Percentiles rank a stretch among this genome's conserved stretches.
These are phyloP conservation scores for Lichtheimia hyalospora DNA, from an alignment of 371 early-diverging fungal species.

Conservation along the genomic window DNA sequence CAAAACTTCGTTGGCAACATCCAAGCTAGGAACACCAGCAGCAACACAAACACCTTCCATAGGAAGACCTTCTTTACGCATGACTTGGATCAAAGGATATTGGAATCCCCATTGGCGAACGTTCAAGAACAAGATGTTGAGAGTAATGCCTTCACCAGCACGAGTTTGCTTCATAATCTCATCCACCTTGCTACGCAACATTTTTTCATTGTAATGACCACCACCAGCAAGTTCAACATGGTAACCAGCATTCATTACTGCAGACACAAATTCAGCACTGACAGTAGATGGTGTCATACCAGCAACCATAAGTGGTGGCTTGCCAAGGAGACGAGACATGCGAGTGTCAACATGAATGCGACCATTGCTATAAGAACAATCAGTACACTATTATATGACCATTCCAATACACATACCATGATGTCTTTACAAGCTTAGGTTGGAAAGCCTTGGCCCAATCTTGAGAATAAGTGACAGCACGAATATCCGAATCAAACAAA, in stretches of 20 bases:
- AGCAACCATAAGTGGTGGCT: constrained; percentile 90
- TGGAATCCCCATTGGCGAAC: constrained; percentile 96
- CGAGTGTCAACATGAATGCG: constrained; percentile 87
- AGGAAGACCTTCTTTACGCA: constrained; percentile 92
- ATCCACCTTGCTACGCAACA: constrained; percentile 81
- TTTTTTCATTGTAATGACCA: constrained; percentile 88
- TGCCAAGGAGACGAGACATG: constrained; percentile 85
- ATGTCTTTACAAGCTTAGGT: constrained; percentile 68
- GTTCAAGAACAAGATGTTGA: constrained; percentile 93
- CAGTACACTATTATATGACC: not conserved
- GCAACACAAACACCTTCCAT: constrained; percentile 91
- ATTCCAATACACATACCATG: constrained; percentile 31
- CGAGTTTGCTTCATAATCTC: constrained; percentile 75
- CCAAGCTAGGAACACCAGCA: constrained; percentile 93
- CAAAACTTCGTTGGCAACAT: constrained; percentile 89
- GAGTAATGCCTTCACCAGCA: constrained; percentile 87
- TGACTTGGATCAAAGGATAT: constrained; percentile 84
- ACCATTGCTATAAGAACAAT: constrained; percentile 50
- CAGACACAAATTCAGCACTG: constrained; percentile 74
- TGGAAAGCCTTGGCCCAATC: constrained; percentile 91
- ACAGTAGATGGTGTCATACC: constrained; percentile 92
- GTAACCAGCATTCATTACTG: constrained; percentile 93
- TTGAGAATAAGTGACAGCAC: constrained; percentile 82
- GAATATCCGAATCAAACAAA: constrained; percentile 78
- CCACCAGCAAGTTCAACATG: constrained; percentile 95